These are phyloP conservation scores for Selenicereus undatus DNA, from an alignment of 148 eudicot genomes.

Conservation along the genomic window DNA sequence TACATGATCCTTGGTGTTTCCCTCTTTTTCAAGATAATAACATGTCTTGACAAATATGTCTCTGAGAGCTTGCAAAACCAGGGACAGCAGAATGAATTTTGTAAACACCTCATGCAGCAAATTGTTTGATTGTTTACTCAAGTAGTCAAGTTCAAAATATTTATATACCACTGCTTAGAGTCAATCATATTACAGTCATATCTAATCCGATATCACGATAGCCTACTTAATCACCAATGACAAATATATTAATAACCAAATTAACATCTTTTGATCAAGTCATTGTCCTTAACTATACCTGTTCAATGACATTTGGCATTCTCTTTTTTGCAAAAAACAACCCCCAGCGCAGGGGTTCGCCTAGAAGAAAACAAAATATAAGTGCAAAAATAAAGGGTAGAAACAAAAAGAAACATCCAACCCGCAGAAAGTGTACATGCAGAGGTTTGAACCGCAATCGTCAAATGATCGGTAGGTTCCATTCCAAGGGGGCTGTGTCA, in stretches of 20 bases:
- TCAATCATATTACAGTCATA: background rate
- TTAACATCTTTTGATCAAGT: background rate
- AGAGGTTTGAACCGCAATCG: conserved; percentile 7
- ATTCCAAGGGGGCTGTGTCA: conserved; percentile 15
- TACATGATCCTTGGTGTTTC: background rate
- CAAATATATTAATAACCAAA: background rate
- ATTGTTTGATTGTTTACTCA: no score
- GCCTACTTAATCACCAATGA: background rate
- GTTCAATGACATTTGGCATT: background rate
- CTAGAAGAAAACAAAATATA: background rate
- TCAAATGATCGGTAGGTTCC: conserved; percentile 25
- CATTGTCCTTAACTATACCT: background rate
- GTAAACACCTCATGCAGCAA: background rate
- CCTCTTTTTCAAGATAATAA: background rate
- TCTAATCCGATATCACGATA: background rate
- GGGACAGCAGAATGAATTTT: background rate
- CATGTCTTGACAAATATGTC: no score
- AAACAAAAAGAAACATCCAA: background rate
- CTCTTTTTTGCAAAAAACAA: background rate
- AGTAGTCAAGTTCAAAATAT: background rate
- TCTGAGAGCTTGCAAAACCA: background rate
- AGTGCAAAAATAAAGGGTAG: background rate
- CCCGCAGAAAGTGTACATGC: background rate
- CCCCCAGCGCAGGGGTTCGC: background rate
- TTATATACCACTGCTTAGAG: background rate